Evolutionary conservation across 139 green algal genomes (phyloP).

Genomic region (Closterium sp.): DNA sequence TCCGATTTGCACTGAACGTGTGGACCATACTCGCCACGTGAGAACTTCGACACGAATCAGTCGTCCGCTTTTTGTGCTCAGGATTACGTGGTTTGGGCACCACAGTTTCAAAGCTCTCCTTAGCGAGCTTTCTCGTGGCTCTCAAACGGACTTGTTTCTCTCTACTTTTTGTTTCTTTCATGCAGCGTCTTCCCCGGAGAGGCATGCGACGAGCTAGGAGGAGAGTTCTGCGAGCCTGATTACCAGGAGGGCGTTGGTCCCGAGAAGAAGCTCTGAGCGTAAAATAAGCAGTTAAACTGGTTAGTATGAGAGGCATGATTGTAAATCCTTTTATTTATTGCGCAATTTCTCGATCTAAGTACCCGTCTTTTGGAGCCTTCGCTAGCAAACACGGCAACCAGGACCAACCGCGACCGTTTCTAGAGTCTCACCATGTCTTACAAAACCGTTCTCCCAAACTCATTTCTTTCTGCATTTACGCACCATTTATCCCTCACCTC

Average conservation of each 20-base stretch:
- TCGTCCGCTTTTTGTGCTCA: not conserved
- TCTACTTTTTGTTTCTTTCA: not conserved
- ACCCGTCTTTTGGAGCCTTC: not conserved
- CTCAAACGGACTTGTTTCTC: not conserved
- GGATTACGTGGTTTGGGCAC: not conserved
- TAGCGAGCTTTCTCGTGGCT: not conserved
- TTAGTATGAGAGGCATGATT: not conserved
- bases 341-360: not conserved
- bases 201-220: constrained; percentile 51
- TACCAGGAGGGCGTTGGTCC: constrained; percentile 44
- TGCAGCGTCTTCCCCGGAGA: constrained; percentile 53
- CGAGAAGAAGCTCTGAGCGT: constrained; percentile 2
- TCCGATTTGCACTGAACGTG: not conserved
- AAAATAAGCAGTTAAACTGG: not conserved
- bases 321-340: not conserved
- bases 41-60: not conserved
- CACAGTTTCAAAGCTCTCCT: too few relatives aligned
- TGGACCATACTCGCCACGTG: not conserved
- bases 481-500: not conserved
- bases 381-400: not conserved
- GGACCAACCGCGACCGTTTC: not conserved
- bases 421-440: too few relatives aligned
- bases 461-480: not conserved
- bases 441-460: not conserved
- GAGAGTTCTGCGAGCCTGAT: constrained; percentile 48